Base-by-base conservation (phyloP, 2,329 filamentous ascomycete species). In the Cordyceps farinosa region DNA sequence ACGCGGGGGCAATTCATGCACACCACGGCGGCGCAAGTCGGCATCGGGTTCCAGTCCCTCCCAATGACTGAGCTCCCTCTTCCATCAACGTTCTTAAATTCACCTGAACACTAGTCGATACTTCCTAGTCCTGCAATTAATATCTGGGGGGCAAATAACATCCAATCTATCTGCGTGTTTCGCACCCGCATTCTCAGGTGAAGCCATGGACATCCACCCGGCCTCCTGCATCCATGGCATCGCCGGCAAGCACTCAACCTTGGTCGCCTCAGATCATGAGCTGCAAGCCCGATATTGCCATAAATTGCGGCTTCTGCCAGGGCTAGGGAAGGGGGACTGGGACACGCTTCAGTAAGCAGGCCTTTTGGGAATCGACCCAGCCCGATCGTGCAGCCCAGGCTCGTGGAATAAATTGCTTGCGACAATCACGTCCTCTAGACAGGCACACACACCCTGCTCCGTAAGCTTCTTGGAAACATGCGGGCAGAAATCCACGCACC, bases 91-190 rank as follows among this genome's bases (percentile, higher is more conserved):
- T 22, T 45, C 2, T 34, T 38, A 22, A 44, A 34, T 45, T 56
- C 22, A 45, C 40, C 40, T 27, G 27, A 44, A 22, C 3, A 55
- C 27, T 48, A 29, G 10, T 44, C 11, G 45, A 45, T 7, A 32
- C 17, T 22, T 29, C 11, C 6, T 34, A 45, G 4, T 45, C 53
- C 38, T 56, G 53, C 40, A 34, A 17, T 42, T 42, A 60, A 44
- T 60, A 32, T 52, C 47, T 29, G 57, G 57, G 44, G 48, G 56
- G 8, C 48, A 54, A 47, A 36, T 53, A 30, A 34, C n/a, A 30
- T 54, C 32, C 42, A 61, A 61, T 61, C n/a, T 48, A 61, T 61
- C 59, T 61, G 40, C 40, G 40, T 40, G 17, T 15, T 55, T 11
- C 22, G 34, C 57, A 38, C 40, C 50, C 50, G 40, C 50, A 47